Base-by-base conservation (phyloP, 169 alveolate species). In the Plasmodium falciparum region DNA sequence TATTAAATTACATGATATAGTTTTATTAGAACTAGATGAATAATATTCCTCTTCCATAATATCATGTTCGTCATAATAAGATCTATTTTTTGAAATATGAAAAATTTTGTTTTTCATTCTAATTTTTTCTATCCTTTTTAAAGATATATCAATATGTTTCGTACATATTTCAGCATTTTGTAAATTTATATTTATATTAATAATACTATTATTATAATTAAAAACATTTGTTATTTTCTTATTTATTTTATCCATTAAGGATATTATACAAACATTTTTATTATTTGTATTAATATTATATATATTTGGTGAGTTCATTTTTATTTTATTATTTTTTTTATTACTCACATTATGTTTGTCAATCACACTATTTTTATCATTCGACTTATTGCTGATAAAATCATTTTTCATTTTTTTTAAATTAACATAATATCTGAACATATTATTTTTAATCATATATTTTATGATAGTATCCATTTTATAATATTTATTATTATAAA, bases 91-190 rank as follows among this genome's bases (percentile, higher is more conserved):
- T 45, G 67, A 43, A 11, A 74, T 4, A 43, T 20, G 58, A 13
- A 74, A 39, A 39, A 49, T 2, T 0, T n/a, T 74, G 0, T 65
- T 11, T 17, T 74, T 43, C 15, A 74, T 12, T 43, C 45, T 74
- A 33, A 74, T 26, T 63, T 49, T 61, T 74, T 74, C 88, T 24
- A 59, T n/a, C 15, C 88, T 17, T 22, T 59, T 59, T 63, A 74
- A 17, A 39, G 15, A 63, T 13, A 59, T 12, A 74, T 74, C 88
- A 13, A 62, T 66, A 61, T 74, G 88, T 7, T 59, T 33, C 1
- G 66, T 59, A 26, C 1, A 43, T 59, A 74, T 59, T 1, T 61
- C 24, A 17, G 88, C 73, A 2, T 26, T 29, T 3, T 43, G 26
- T 15, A 74, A 74, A 45, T 59, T 15, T 20, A 74, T 22, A 15